Evolutionary conservation across 768 basidiomycete species (phyloP).

Genomic region (Tephrocybe rancida): DNA sequence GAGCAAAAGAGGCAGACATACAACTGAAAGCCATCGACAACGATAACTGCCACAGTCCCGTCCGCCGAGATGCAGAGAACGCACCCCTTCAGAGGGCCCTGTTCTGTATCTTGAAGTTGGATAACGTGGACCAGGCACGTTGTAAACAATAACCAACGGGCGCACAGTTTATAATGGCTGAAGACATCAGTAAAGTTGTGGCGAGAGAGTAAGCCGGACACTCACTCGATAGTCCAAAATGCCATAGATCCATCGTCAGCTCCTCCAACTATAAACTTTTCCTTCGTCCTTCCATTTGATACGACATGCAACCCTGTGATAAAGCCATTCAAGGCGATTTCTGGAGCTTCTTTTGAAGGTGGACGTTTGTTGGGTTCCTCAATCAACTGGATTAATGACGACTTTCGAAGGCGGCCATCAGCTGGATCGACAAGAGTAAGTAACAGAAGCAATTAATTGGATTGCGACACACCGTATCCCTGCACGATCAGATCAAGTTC

Average conservation of each 20-base stretch:
- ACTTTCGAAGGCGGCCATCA: conserved; percentile 53
- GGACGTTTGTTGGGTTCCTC: conserved; percentile 20
- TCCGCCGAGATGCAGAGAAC: conserved; percentile 73
- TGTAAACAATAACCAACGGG: conserved; percentile 75
- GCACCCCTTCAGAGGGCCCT: conserved; percentile 65
- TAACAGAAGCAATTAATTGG: background rate
- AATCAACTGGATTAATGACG: conserved; percentile 44
- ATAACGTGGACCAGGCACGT: conserved; percentile 63
- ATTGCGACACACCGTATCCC: conserved; percentile 69
- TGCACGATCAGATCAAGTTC: conserved; percentile 59
- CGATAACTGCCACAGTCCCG: conserved; percentile 84
- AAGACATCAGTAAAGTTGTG: background rate
- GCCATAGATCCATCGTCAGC: conserved; percentile 78
- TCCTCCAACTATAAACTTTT: conserved; percentile 71
- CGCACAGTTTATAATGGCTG: conserved; percentile 67
- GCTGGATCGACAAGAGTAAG: conserved; percentile 32
- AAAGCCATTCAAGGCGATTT: conserved; percentile 45
- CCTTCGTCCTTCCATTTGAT: conserved; percentile 59
- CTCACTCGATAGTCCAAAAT: conserved; percentile 72
- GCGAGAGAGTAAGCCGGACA: background rate
- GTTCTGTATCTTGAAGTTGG: conserved; percentile 51
- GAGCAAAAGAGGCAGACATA: conserved; percentile 36
- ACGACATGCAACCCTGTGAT: conserved; percentile 56
- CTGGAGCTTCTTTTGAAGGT: conserved; percentile 41
- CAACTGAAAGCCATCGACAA: conserved; percentile 77